Conservation (phyloP, 2,329 filamentous ascomycete genomes). For the Botryotinia calthae region DNA sequence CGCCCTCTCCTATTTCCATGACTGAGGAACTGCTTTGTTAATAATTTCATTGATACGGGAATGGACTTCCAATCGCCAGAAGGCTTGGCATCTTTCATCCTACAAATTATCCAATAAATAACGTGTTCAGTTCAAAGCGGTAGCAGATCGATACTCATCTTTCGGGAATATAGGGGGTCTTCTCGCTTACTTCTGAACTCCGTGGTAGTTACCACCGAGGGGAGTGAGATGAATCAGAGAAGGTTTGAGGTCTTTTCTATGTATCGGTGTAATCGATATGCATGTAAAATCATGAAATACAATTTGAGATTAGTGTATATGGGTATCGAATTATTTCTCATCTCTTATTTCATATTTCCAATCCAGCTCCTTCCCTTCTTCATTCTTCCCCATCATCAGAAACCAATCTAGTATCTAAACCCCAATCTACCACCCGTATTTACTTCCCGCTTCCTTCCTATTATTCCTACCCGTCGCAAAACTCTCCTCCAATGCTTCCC, state of each 20-base stretch:
- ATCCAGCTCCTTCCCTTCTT: not conserved
- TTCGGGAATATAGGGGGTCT: not conserved
- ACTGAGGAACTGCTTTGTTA: not conserved
- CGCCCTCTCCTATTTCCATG: not conserved
- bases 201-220: not conserved
- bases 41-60: not conserved
- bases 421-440: conserved; percentile 71
- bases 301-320: not conserved
- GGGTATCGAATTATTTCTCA: not conserved
- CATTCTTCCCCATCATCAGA: not conserved
- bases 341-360: not conserved
- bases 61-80: not conserved
- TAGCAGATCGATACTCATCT: not conserved
- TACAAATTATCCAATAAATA: too few species aligned
- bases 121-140: not conserved
- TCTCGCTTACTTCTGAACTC: not conserved
- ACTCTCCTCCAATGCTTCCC: conserved; percentile 85
- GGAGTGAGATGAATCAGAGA: not conserved
- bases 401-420: not conserved
- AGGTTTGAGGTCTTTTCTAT: not conserved
- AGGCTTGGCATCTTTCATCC: not conserved
- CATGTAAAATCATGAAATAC: not conserved
- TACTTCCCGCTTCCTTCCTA: conserved; percentile 74
- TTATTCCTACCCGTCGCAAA: conserved; percentile 80
- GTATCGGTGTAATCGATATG: not conserved